Conservation (phyloP, 75 land plant species). For the Pinus taeda region DNA sequence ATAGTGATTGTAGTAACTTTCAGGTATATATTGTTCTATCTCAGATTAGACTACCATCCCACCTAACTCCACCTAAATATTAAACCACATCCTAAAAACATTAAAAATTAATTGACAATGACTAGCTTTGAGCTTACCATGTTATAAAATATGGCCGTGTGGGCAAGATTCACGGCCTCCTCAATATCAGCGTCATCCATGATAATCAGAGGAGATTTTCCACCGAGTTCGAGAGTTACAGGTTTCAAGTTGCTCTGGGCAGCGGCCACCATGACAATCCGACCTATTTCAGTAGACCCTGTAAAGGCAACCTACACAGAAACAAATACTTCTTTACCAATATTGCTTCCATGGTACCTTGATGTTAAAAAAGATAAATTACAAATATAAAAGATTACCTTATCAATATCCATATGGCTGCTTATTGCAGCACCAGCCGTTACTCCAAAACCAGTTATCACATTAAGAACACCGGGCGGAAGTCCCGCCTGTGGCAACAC, state of each 20-base stretch:
- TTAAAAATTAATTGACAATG: background rate
- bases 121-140: slow-evolving; percentile 28
- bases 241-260: slow-evolving; percentile 33
- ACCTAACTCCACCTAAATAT: no score
- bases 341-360: no score
- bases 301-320: slow-evolving; percentile 20
- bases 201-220: slow-evolving; percentile 30
- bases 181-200: slow-evolving; percentile 30
- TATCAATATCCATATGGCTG: slow-evolving; percentile 89
- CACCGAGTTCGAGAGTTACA: slow-evolving; percentile 35
- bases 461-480: slow-evolving; percentile 84
- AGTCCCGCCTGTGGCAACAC: slow-evolving; percentile 67
- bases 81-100: no score
- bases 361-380: no score
- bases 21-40: no score
- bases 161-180: slow-evolving; percentile 30
- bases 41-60: no score
- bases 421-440: slow-evolving; percentile 84
- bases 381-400: slow-evolving; percentile 23
- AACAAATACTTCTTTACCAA: no score
- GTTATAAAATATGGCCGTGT: slow-evolving; percentile 14
- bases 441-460: slow-evolving; percentile 76
- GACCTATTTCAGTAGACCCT: slow-evolving; percentile 36
- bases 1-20: no score
- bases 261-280: slow-evolving; percentile 25